A percentile compares a stretch with the other conserved stretches of the same genome.
These are phyloP conservation scores for Neoboletus subvelutipes DNA, from an alignment of 768 basidiomycete species.

Conservation along the genomic window DNA sequence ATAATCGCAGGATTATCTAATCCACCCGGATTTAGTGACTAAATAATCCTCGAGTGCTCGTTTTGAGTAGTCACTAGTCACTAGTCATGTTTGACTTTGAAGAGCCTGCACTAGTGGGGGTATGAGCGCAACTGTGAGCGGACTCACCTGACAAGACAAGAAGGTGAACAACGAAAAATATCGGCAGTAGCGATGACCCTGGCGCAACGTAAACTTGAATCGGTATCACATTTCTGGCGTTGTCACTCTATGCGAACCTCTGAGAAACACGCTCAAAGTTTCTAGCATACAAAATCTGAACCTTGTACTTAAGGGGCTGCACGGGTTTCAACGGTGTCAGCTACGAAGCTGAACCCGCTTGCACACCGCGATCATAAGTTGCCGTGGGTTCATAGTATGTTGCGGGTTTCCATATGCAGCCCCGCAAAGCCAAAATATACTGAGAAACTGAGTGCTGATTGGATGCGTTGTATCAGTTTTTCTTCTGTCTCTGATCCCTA, in stretches of 20 bases:
- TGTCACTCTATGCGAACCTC: neutral
- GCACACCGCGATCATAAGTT: too few relatives aligned
- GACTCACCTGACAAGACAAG: neutral
- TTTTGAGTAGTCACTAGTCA: too few relatives aligned
- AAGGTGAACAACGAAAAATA: neutral
- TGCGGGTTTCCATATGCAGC: too few relatives aligned
- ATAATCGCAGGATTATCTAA: slow-evolving; percentile 30
- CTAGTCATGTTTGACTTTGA: neutral
- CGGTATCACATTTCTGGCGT: neutral
- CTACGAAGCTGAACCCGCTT: too few relatives aligned
- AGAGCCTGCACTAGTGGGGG: neutral
- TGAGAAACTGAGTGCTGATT: too few relatives aligned
- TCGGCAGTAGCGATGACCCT: neutral
- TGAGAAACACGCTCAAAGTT: neutral
- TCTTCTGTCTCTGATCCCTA: neutral
- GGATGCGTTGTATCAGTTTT: too few relatives aligned
- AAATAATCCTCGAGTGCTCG: neutral
- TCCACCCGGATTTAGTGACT: slow-evolving; percentile 12
- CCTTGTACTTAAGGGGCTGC: too few relatives aligned
- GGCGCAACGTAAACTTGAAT: slow-evolving; percentile 1
- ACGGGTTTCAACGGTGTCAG: too few relatives aligned
- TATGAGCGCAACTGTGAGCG: neutral
- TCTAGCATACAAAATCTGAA: neutral
- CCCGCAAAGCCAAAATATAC: too few relatives aligned
- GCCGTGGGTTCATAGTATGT: too few relatives aligned